Base-by-base conservation (phyloP, 2,329 filamentous ascomycete genomes). In the Aspergillus latus region DNA sequence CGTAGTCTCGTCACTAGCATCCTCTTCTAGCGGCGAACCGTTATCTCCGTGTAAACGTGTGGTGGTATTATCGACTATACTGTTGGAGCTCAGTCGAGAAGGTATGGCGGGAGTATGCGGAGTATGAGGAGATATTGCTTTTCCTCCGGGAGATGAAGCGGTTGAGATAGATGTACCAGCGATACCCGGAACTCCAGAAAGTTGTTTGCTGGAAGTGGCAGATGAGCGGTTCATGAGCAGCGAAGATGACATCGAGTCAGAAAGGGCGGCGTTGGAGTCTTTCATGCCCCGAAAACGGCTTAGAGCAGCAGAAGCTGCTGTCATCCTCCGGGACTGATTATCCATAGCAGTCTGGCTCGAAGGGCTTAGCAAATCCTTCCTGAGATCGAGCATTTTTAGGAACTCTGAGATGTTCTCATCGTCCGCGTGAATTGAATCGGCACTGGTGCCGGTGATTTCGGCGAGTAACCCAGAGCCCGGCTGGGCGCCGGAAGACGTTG, bases 391-490 rank as follows among this genome's bases (percentile, higher is more conserved):
- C 59, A 91, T 82, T 66, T 95, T 95, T 59, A 99, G 77, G 65
- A 97, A 99, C 51, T 95, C 92, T 0, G 90, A 91, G 40, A 99
- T 96, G 61, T 94, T 92, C 65, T 96, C 90, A 66, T 96, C 92
- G 64, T 97, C 93, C 0, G 88, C 89, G 79, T 68, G 89, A 80
- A 80, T 86, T 79, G 69, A 87, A 30, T 84, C 86, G 2, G 79
- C 83, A 68, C 81, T 85, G 47, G 81, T 85, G 9, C 84, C 87
- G 29, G 82, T 82, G 60, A 88, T 75, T 59, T 84, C 91, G 30
- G 89, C 85, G 50, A 96, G 80, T 29, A 94, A 78, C 2, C 89
- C 91, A 2, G 92, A 96, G 6, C 89, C 89, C 42, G 90, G 91
- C 62, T 84, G 83, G 32, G 74, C 76, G 51, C 67, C 70, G 15